Evolutionary conservation across 78 protist genomes (phyloP), one percentile per base, ranked within the genome.

Genomic region (Dictyostelium intermedium): DNA sequence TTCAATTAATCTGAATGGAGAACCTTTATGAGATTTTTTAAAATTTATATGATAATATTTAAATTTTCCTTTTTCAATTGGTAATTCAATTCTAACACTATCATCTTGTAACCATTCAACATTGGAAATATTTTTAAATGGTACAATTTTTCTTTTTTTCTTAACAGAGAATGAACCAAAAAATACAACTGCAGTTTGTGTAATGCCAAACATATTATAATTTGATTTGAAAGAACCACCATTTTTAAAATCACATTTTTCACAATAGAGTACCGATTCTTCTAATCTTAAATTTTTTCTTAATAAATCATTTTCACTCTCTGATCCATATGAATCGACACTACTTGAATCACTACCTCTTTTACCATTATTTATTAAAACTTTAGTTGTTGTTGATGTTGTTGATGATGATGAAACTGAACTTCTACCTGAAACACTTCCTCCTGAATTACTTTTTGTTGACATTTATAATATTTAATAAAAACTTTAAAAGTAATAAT

Each of bases 21-120:
- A 72, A 72, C 79, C 79, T 34, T 34, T 34, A 72, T 72, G 79
- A 34, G 79, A 32, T 72, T 72, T 72, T 72, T 72, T 72, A 72
- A 72, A 72, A 32, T 72, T 27, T 2, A 72, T 72, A 32, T 72
- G 79, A 72, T 72, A 72, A 72, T 34, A 30, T 72, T 72, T 72
- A 34, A 16, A 20, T 72, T 72, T 72, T 3, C 45, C 79, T 34
- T 18, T 72, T 72, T 72, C 79, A 27, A 27, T 27, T 72, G 79
- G 79, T 34, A 72, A 27, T 32, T 30, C 79, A 34, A 72, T 16
- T 72, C 35, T 30, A 6, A 72, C 79, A 34, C 79, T 72, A 16
- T 72, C 79, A 34, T 72, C 79, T 72, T 30, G 39, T 34, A 72
- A 34, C 79, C 79, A 72, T 34, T 72, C 79, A 5, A 72, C 45